Base-by-base conservation (phyloP, 1,284 basidiomycete species). In the Agaricales sp. region DNA sequence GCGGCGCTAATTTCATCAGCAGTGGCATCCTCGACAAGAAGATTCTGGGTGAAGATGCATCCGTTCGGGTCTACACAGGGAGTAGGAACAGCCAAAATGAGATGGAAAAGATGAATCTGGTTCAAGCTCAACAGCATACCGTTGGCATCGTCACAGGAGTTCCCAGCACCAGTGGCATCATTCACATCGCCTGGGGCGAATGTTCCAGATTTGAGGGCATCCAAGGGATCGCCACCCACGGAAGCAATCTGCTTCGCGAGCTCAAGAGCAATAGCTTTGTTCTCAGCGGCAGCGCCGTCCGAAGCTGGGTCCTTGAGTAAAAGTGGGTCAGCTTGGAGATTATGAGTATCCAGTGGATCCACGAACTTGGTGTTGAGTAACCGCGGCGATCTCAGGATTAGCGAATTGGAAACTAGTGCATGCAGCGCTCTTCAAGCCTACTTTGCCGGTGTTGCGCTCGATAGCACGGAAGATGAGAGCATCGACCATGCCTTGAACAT, bases 361-460 rank as follows among this genome's bases (percentile, higher is more conserved):
- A 69, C 70, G 64, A n/a, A n/a, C n/a, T n/a, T 82, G 78, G 60
- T 83, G 81, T 61, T 84, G 82, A 37, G 70, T 64, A 52, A 84
- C 69, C 24, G 80, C 82, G 24, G 78, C 78, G 55, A 86, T 76
- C 62, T 84, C 80, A 20, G 80, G 74, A 65, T 84, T 84, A 46
- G 68, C 67, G 14, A 81, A 76, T 23, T 69, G 70, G 61, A 77
- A 64, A 50, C 70, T 67, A 1, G 73, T 79, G 66, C 80, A 84
- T 11, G 67, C 54, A 13, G 62, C 70, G 47, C 70, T 73, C 18
- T 66, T 65, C 3, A 64, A 61, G 19, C 82, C 82, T 47, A 85
- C 77, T 22, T 60, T 52, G 4, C 71, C 77, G 18, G 80, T 77
- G 63, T 85, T 87, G 38, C 81, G 73, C 66, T 87, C 82, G 37